A percentile compares a stretch with the other conserved stretches of the same genome.
These are phyloP conservation scores for Beauveria bassiana DNA, from an alignment of 2,329 filamentous ascomycete species.

Conservation along the genomic window DNA sequence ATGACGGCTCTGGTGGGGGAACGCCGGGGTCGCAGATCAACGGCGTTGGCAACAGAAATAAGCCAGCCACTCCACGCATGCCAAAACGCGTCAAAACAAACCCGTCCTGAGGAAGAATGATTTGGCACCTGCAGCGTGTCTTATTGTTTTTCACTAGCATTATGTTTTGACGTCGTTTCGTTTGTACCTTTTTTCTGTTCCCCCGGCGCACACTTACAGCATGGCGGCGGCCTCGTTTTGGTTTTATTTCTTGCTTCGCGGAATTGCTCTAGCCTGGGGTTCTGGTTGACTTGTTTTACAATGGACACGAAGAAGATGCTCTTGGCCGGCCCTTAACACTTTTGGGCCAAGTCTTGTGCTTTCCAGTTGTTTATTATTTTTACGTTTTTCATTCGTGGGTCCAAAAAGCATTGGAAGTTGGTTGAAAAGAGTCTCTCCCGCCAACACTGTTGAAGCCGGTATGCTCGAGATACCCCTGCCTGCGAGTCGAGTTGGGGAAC, in stretches of 20 bases:
- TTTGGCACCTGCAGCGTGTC: conserved; percentile 3
- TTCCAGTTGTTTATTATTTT: background rate
- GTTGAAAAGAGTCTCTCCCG: background rate
- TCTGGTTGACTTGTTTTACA: conserved; percentile 3
- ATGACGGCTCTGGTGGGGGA: conserved; percentile 42
- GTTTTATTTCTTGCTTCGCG: background rate
- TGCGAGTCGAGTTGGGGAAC: background rate
- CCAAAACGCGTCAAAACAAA: conserved; percentile 47
- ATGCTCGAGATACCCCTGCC: background rate
- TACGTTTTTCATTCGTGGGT: background rate
- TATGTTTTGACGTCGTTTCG: conserved; percentile 2
- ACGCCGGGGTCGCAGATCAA: conserved; percentile 45
- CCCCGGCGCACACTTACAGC: conserved; percentile 2
- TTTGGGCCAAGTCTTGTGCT: background rate
- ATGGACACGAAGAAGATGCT: background rate
- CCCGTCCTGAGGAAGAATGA: conserved; percentile 21
- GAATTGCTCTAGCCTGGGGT: conserved; percentile 7
- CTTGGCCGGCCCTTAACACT: background rate
- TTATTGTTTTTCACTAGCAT: background rate
- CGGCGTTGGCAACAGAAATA: conserved; percentile 39
- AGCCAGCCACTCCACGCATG: conserved; percentile 51
- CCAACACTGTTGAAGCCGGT: background rate
- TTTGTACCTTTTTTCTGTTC: background rate
- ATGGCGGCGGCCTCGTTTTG: conserved; percentile 7
- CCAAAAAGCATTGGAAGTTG: background rate